These are phyloP conservation scores for Funneliformis mosseae DNA, from an alignment of 192 early-diverging fungal species.

Conservation along the genomic window DNA sequence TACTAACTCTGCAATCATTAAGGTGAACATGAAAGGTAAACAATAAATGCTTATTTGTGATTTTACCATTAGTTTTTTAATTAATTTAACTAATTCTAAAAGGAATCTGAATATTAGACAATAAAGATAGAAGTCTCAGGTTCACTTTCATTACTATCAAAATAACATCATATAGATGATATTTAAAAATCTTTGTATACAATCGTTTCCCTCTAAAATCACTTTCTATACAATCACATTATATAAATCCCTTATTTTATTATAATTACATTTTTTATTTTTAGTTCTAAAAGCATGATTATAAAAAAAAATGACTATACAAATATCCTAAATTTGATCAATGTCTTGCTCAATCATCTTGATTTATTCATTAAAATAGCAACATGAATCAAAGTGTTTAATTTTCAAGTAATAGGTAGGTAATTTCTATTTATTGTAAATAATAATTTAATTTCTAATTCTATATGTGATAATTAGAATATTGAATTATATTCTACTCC, in stretches of 20 bases:
- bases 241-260: no score
- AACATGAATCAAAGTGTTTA: constrained; percentile 32
- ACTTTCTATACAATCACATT: no score
- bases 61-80: background rate
- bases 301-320: no score
- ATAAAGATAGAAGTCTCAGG: constrained; percentile 32
- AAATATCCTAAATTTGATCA: constrained; percentile 28
- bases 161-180: background rate
- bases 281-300: no score
- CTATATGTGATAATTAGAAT: constrained; percentile 29
- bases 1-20: constrained; percentile 20
- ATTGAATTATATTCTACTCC: constrained; percentile 31
- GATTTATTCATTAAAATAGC: background rate
- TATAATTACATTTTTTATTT: no score
- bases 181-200: constrained; percentile 25
- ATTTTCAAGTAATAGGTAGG: constrained; percentile 26
- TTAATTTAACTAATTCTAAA: constrained; percentile 1
- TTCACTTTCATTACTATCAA: constrained; percentile 12
- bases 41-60: constrained; percentile 17
- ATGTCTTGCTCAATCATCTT: constrained; percentile 22
- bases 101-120: constrained; percentile 10
- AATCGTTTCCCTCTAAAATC: no score
- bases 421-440: constrained; percentile 22
- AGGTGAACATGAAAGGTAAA: constrained; percentile 20
- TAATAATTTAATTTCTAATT: constrained; percentile 14